These are phyloP conservation scores for Boletus pseudopeckii DNA, from an alignment of 768 basidiomycete species.

Conservation along the genomic window DNA sequence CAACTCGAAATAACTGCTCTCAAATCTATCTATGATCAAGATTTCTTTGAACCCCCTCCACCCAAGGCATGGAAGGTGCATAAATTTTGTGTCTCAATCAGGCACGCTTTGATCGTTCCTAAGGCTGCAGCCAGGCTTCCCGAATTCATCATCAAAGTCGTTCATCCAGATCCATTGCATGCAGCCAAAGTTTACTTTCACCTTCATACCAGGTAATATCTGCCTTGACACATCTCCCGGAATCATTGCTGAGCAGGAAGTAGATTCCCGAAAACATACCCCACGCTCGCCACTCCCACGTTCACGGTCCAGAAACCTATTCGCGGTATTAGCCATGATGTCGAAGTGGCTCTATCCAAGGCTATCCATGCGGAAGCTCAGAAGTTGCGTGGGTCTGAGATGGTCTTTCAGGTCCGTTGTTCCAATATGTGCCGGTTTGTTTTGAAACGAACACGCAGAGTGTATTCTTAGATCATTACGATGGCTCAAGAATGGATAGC, in stretches of 20 bases:
- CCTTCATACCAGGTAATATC: slow-evolving; percentile 61
- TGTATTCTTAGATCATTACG: slow-evolving; percentile 53
- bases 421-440: neutral
- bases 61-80: slow-evolving; percentile 81
- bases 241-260: slow-evolving; percentile 1
- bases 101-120: slow-evolving; percentile 2
- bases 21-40: slow-evolving; percentile 75
- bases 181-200: slow-evolving; percentile 59
- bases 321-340: slow-evolving; percentile 54
- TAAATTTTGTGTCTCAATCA: slow-evolving; percentile 6
- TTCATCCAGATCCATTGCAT: slow-evolving; percentile 58
- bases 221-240: slow-evolving; percentile 12
- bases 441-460: neutral
- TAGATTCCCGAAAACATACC: slow-evolving; percentile 82
- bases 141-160: slow-evolving; percentile 73
- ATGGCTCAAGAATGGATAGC: slow-evolving; percentile 71
- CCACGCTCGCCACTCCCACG: slow-evolving; percentile 62
- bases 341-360: slow-evolving; percentile 54
- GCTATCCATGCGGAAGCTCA: slow-evolving; percentile 65
- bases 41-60: slow-evolving; percentile 70
- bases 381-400: slow-evolving; percentile 62
- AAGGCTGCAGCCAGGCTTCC: slow-evolving; percentile 67
- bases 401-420: slow-evolving; percentile 68
- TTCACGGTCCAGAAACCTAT: slow-evolving; percentile 67
- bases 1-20: slow-evolving; percentile 73